Evolutionary conservation across 2,329 filamentous ascomycete genomes (phyloP).

Genomic region (Knufia petricola): DNA sequence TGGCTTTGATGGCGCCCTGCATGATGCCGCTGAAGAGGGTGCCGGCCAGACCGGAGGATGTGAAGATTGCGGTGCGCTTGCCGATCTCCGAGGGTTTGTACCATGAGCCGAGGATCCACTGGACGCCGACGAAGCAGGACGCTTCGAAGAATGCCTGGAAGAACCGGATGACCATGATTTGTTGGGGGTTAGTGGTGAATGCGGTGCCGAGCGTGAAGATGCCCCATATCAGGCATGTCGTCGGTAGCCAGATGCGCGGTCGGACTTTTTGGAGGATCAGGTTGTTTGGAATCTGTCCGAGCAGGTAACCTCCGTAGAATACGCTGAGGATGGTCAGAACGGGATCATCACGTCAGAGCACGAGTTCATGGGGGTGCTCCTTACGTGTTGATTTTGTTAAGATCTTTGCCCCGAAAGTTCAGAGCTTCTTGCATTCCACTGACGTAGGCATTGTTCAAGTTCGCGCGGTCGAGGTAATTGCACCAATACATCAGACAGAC

Average conservation of each 20-base stretch:
- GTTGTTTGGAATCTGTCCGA: constrained; percentile 27
- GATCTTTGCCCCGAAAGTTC: constrained; percentile 26
- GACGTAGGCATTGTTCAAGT: constrained; percentile 42
- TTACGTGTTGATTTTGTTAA: constrained; percentile 24
- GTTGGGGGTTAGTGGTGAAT: constrained; percentile 10
- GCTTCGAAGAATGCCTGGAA: constrained; percentile 18
- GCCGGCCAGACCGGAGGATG: constrained; percentile 25
- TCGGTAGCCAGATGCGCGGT: constrained; percentile 26
- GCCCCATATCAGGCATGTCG: constrained; percentile 27
- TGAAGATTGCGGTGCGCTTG: constrained; percentile 31
- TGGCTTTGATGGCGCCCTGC: constrained; percentile 26
- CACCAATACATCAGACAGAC: constrained; percentile 41
- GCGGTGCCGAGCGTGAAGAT: constrained; percentile 24
- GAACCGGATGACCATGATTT: constrained; percentile 20
- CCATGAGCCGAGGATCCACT: constrained; percentile 24
- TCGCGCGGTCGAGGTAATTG: constrained; percentile 40
- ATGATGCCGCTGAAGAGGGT: constrained; percentile 14
- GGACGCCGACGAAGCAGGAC: constrained; percentile 25
- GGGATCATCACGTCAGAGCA: too few species aligned
- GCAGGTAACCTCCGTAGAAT: constrained; percentile 17
- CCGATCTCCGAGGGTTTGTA: constrained; percentile 28
- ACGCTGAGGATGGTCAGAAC: constrained; percentile 13
- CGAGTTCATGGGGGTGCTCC: too few species aligned
- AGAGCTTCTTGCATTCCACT: constrained; percentile 30
- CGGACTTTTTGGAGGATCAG: constrained; percentile 26